Percentiles rank a stretch among this genome's conserved stretches.
Evolutionary conservation across 2,329 filamentous ascomycete genomes (phyloP).

Genomic region (Talaromyces sp.): DNA sequence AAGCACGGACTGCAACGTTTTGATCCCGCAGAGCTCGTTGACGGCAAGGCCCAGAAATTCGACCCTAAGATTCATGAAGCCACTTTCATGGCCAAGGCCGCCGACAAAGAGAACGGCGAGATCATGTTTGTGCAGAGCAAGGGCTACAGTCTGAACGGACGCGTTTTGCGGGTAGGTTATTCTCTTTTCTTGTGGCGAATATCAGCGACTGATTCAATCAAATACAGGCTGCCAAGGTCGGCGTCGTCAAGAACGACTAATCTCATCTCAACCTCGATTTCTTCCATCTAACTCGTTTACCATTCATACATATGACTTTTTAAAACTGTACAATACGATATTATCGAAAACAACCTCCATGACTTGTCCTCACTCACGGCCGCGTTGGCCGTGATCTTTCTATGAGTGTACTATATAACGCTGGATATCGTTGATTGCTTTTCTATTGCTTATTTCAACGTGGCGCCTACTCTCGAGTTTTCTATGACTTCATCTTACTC

Average conservation of each 20-base stretch:
- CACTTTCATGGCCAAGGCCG: conserved; percentile 84
- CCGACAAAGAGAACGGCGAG: conserved; percentile 81
- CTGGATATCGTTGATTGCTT: conserved; percentile 1
- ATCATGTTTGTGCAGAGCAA: conserved; percentile 94
- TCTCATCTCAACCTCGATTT: background rate
- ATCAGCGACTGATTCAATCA: conserved; percentile 11
- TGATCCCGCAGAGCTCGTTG: conserved; percentile 55
- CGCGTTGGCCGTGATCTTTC: background rate
- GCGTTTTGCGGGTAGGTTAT: conserved; percentile 63
- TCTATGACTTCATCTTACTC: background rate
- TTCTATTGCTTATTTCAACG: background rate
- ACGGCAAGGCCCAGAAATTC: conserved; percentile 70
- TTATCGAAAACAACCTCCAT: background rate
- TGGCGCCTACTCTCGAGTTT: background rate
- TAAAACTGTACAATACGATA: conserved; percentile 10
- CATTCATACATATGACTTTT: background rate
- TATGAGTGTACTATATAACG: conserved; percentile 8
- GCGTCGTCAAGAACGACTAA: conserved; percentile 78
- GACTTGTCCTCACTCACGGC: background rate
- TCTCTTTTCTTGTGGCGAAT: background rate
- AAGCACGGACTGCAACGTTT: conserved; percentile 93
- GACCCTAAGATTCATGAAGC: conserved; percentile 96
- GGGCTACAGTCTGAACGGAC: conserved; percentile 89
- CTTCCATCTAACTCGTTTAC: background rate
- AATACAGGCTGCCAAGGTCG: conserved; percentile 75